Percentiles rank a stretch among this genome's conserved stretches.
Evolutionary conservation across 2,329 filamentous ascomycete species (phyloP).

Genomic region (Helminthosporium solani): DNA sequence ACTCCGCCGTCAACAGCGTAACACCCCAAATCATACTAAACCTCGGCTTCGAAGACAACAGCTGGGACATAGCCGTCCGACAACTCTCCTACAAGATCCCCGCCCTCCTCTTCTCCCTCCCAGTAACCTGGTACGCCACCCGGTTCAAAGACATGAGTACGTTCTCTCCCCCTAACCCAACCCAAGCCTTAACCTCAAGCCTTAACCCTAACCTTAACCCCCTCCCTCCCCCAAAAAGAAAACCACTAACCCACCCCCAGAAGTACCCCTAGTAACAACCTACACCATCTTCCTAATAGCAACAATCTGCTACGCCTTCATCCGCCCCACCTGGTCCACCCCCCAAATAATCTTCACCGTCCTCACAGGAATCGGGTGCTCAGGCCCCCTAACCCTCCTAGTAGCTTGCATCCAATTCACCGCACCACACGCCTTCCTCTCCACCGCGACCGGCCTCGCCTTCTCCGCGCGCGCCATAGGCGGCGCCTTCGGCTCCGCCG

Average conservation of each 20-base stretch:
- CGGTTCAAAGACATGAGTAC: slow-evolving; percentile 31
- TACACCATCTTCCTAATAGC: slow-evolving; percentile 32
- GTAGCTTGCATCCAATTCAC: slow-evolving; percentile 37
- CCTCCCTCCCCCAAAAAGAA: too few relatives aligned
- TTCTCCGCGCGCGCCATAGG: slow-evolving; percentile 38
- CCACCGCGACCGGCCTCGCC: slow-evolving; percentile 34
- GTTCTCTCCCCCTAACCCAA: neutral
- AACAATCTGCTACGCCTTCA: slow-evolving; percentile 28
- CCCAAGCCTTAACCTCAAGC: too few relatives aligned
- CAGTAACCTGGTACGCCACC: slow-evolving; percentile 31
- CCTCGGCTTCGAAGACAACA: slow-evolving; percentile 31
- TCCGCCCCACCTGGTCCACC: slow-evolving; percentile 25
- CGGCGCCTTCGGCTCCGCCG: slow-evolving; percentile 34
- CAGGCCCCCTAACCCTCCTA: slow-evolving; percentile 33
- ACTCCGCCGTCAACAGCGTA: slow-evolving; percentile 36
- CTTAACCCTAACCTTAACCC: too few relatives aligned
- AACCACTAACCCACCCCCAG: slow-evolving; percentile 9
- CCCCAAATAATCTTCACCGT: slow-evolving; percentile 30
- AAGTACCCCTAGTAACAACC: slow-evolving; percentile 27
- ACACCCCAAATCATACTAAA: slow-evolving; percentile 36
- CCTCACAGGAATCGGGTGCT: slow-evolving; percentile 28
- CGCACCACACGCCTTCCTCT: slow-evolving; percentile 31
- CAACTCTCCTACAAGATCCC: slow-evolving; percentile 33
- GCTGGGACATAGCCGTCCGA: slow-evolving; percentile 32
- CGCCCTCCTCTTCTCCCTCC: slow-evolving; percentile 20